Conservation (phyloP, 768 basidiomycete species). For the Boletus rufocinnamomeus region DNA sequence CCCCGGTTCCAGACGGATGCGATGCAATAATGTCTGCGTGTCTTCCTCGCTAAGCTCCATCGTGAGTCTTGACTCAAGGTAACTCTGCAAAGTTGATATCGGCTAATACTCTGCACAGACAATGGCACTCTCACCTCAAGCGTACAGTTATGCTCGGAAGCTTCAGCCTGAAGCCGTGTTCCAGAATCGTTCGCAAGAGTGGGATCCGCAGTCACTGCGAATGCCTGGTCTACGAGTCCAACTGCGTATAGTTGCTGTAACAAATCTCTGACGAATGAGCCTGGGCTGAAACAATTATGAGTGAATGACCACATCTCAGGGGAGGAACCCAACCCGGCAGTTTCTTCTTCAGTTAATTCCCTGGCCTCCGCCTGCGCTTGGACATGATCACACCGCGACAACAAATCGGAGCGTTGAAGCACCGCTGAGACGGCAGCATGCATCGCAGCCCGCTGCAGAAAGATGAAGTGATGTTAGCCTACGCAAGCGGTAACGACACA, state of each 20-base stretch:
- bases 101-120: background rate
- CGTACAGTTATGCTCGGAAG: conserved; percentile 59
- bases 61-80: conserved; percentile 59
- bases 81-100: conserved; percentile 29
- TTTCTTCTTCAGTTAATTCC: conserved; percentile 28
- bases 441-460: conserved; percentile 41
- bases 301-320: background rate
- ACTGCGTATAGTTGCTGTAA: conserved; percentile 54
- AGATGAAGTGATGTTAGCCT: conserved; percentile 12
- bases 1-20: conserved; percentile 55
- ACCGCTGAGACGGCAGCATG: conserved; percentile 52
- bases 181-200: conserved; percentile 48
- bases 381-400: conserved; percentile 54
- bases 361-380: conserved; percentile 36
- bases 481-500: conserved; percentile 32
- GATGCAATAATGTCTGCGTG: conserved; percentile 34
- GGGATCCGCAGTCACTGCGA: conserved; percentile 54
- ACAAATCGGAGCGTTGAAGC: conserved; percentile 53
- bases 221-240: conserved; percentile 55
- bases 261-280: conserved; percentile 31
- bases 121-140: conserved; percentile 47
- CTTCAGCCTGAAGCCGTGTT: conserved; percentile 56
- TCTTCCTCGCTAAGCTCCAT: conserved; percentile 49
- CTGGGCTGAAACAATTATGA: conserved; percentile 25
- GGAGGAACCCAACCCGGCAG: conserved; percentile 14